phyloP scores from a whole-genome alignment of 2,329 filamentous ascomycete genomes.

The Phyllosticta paracitricarpa region DNA sequence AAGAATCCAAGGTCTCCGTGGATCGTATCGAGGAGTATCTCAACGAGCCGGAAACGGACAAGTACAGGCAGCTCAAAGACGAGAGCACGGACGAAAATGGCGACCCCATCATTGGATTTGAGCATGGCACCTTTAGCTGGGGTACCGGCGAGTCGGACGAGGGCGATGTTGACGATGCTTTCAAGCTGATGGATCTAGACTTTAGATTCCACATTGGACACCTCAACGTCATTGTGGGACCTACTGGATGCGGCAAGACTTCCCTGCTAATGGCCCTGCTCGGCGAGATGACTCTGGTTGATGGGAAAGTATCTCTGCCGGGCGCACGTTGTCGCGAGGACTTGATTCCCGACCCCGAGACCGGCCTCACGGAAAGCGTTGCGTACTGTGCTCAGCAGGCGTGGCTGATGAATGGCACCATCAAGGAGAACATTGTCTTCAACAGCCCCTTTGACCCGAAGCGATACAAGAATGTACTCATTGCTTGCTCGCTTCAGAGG shows the following conservation, averaged over 20 bases:
- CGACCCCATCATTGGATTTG: conserved; percentile 71
- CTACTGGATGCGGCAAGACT: conserved; percentile 91
- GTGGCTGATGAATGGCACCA: conserved; percentile 92
- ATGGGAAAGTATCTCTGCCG: conserved; percentile 74
- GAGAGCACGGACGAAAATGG: conserved; percentile 60
- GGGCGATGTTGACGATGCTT: conserved; percentile 54
- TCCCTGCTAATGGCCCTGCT: conserved; percentile 91
- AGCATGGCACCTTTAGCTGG: conserved; percentile 81
- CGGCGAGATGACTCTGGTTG: conserved; percentile 85
- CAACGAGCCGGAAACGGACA: conserved; percentile 88
- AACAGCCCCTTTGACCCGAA: conserved; percentile 68
- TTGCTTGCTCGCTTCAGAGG: conserved; percentile 81
- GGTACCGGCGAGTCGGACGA: conserved; percentile 46
- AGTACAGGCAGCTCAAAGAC: conserved; percentile 73
- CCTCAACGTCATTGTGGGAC: conserved; percentile 85
- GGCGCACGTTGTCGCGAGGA: conserved; percentile 81
- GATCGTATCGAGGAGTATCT: conserved; percentile 94
- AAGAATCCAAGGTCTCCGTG: conserved; percentile 93
- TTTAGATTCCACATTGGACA: conserved; percentile 75
- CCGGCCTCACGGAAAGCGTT: conserved; percentile 79
- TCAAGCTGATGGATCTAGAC: conserved; percentile 72
- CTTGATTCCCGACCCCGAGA: conserved; percentile 68
- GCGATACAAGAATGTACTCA: conserved; percentile 78
- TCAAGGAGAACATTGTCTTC: conserved; percentile 94
- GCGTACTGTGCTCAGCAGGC: conserved; percentile 96